Base-by-base conservation (phyloP, 805 yeast species). In the Candida yuanshanica region DNA sequence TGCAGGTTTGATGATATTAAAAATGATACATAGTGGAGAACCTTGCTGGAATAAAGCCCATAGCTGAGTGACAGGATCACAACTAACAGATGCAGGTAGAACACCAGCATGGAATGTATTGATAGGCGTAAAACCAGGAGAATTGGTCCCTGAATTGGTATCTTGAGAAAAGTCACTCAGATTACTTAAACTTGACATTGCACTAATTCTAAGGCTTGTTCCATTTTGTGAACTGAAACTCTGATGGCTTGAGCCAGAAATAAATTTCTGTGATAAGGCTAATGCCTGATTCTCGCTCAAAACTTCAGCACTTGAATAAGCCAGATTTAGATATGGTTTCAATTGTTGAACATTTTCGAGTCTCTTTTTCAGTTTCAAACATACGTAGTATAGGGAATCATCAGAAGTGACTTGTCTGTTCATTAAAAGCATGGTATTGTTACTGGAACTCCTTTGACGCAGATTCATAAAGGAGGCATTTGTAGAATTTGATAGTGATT, bases 11-110 rank as follows among this genome's bases (percentile, higher is more conserved):
- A 88, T 72, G 12, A 79, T 68, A 63, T 93, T 91, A 68, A 83
- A 87, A 7, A 91, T 66, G 33, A 87, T 75, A 61, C 98, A 90
- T 33, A 93, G 68, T 4, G 98, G 95, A 2, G 95, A 82, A 10
- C 98, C 99, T 55, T 85, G 88, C 54, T 91, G 95, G 55, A 93
- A 81, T 25, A 93, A 66, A 50, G 87, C 81, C 79, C 96, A 85
- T 33, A 93, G 59, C 47, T 88, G 90, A 2, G 96, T 88, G 2
- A 86, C 97, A 4, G 98, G 97, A 59, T 93, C 99, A 55, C 86
- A 83, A 48, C 75, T 74, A 45, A 75, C 72, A 48, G 75, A 78
- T 5, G 84, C 84, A 4, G 91, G 95, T 34, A 81, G 69, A 13
- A 83, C 80, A 22, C 95, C 95, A 45, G 83, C 84, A 36, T 83